Conservation (phyloP, 2,329 filamentous ascomycete species). For the Dothistroma septosporum region DNA sequence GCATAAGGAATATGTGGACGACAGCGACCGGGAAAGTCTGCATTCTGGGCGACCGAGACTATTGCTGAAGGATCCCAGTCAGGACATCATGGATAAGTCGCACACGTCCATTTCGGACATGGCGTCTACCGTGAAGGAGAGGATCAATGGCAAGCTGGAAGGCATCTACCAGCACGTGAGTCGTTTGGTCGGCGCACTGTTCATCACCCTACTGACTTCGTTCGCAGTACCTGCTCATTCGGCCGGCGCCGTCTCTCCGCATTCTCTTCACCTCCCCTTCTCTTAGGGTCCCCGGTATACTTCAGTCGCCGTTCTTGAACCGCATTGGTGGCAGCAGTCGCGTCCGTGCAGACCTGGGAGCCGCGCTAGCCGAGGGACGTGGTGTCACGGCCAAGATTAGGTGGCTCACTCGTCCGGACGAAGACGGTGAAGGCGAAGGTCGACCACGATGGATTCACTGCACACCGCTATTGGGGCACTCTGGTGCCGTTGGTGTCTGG, state of each 20-base stretch:
- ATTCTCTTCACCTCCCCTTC: constrained; percentile 50
- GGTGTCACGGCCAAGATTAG: constrained; percentile 71
- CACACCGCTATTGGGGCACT: constrained; percentile 65
- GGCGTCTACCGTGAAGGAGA: constrained; percentile 19
- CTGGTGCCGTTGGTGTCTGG: constrained; percentile 69
- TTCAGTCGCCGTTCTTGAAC: constrained; percentile 47
- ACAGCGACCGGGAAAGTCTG: constrained; percentile 43
- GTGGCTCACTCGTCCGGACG: constrained; percentile 55
- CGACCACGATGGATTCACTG: constrained; percentile 72
- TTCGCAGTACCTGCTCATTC: constrained; percentile 45
- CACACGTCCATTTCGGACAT: constrained; percentile 14
- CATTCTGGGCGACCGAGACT: constrained; percentile 41
- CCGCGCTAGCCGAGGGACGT: constrained; percentile 63
- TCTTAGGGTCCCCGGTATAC: constrained; percentile 47
- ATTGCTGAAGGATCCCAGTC: constrained; percentile 47
- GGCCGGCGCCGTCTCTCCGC: constrained; percentile 46
- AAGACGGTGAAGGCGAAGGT: constrained; percentile 48
- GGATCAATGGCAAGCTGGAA: constrained; percentile 42
- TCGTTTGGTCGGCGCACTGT: neutral
- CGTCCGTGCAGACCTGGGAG: constrained; percentile 51
- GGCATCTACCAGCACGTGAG: constrained; percentile 58
- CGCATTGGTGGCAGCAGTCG: constrained; percentile 49
- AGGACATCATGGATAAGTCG: constrained; percentile 28
- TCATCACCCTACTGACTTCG: neutral
- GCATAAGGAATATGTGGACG: constrained; percentile 52